A percentile compares a stretch with the other conserved stretches of the same genome.
Conservation (phyloP, 805 yeast species). For the Hanseniaspora mollemarum region DNA sequence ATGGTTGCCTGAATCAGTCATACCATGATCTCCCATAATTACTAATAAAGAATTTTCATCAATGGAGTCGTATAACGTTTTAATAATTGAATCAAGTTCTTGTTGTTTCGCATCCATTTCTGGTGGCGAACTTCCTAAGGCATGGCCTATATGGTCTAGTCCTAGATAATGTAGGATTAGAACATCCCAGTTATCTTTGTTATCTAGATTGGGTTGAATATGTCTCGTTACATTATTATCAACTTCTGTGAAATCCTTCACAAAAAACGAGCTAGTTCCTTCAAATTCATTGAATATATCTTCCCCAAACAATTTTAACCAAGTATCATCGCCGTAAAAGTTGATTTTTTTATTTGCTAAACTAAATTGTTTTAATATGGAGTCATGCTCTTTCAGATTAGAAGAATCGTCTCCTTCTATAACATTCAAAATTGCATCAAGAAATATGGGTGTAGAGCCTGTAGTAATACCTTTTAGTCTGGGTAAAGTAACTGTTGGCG, state of each 20-base stretch:
- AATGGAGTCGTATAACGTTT: constrained; percentile 38
- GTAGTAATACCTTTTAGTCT: constrained; percentile 86
- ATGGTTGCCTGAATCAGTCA: constrained; percentile 91
- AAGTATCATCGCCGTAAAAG: constrained; percentile 95
- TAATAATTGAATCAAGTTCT: constrained; percentile 72
- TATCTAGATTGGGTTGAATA: constrained; percentile 31
- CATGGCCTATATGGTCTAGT: constrained; percentile 94
- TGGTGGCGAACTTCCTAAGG: constrained; percentile 76
- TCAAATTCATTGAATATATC: constrained; percentile 50
- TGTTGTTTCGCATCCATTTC: constrained; percentile 71
- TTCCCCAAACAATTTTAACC: constrained; percentile 80
- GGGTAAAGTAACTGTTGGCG: constrained; percentile 95
- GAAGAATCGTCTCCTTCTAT: constrained; percentile 78
- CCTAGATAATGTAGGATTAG: constrained; percentile 85
- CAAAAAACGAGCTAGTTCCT: constrained; percentile 90
- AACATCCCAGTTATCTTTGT: constrained; percentile 55
- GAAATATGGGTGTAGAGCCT: constrained; percentile 85
- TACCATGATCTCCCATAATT: constrained; percentile 88
- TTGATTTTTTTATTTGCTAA: constrained; percentile 37
- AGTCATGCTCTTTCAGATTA: constrained; percentile 61
- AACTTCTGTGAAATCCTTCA: constrained; percentile 87
- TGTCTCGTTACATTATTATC: constrained; percentile 90
- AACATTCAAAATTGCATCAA: constrained; percentile 87
- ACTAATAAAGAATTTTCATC: constrained; percentile 51
- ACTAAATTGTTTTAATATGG: constrained; percentile 68